Evolutionary conservation across 768 basidiomycete species (phyloP).

Genomic region (Lentinula aciculospora): DNA sequence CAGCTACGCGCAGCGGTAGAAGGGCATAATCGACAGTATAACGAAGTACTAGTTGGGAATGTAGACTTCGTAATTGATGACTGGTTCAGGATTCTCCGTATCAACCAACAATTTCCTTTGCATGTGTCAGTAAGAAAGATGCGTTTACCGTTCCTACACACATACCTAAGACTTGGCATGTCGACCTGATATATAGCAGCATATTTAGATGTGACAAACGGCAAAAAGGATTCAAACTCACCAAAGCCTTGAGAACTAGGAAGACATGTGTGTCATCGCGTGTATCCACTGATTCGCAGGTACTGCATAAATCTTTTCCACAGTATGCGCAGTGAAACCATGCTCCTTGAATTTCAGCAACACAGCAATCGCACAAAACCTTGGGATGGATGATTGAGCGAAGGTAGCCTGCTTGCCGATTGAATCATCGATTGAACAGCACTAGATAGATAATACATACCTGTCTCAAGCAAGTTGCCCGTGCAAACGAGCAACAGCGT

Average conservation of each 20-base stretch:
- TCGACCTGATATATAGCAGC: conserved; percentile 48
- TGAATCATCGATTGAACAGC: not conserved
- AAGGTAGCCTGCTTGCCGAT: conserved; percentile 48
- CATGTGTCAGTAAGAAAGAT: conserved; percentile 9
- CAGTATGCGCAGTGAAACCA: conserved; percentile 94
- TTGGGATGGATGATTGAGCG: conserved; percentile 50
- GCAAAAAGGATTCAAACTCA: conserved; percentile 25
- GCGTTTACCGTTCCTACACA: conserved; percentile 4
- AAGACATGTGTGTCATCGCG: conserved; percentile 83
- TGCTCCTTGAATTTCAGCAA: conserved; percentile 73
- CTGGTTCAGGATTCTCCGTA: conserved; percentile 42
- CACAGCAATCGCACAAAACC: conserved; percentile 85
- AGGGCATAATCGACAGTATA: not conserved
- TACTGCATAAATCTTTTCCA: conserved; percentile 75
- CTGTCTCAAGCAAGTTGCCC: too few species aligned
- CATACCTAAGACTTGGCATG: conserved; percentile 68
- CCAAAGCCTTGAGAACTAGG: conserved; percentile 81
- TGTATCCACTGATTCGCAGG: conserved; percentile 74
- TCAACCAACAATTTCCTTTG: conserved; percentile 22
- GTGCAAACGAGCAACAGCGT: too few species aligned
- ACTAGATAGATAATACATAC: conserved; percentile 32
- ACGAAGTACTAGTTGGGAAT: not conserved
- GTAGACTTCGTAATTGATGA: not conserved
- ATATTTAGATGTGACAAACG: not conserved
- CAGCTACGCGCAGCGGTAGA: too few species aligned